Base-by-base conservation (phyloP, 495 filamentous ascomycete genomes). In the Xylaria cubensis region DNA sequence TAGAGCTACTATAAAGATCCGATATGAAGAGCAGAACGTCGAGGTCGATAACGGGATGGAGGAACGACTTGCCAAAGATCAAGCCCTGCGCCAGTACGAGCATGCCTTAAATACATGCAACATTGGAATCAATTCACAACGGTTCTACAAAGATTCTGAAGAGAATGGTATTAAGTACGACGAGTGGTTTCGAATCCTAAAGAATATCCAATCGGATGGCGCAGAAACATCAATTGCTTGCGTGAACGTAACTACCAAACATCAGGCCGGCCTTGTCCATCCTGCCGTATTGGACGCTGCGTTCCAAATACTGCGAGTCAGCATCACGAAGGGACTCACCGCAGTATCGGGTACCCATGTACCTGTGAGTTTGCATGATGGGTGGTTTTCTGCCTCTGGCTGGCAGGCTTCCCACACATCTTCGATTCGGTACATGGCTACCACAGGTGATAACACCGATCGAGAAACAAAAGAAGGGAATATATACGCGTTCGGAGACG, bases 261-360 rank as follows among this genome's bases (percentile, higher is more conserved):
- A 76, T 64, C 70, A 76, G 65, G 75, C 78, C 3, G 68, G 77
- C 21, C 71, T 80, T 56, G 78, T 85, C 42, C 84, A 85, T 50
- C 84, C 84, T 3, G 74, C 75, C 0, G 69, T 82, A 36, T 75
- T 86, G 1, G 84, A 86, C 73, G 74, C 74, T 8, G 76, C 75
- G 7, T 79, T 85, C 67, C 84, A 86, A 32, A 71, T 75, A 12
- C 36, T 80, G 15, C 69, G 69, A n/a, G 76, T 73, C 4, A 74
- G 71, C 34, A 73, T 76, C 10, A 78, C 76, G 1, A 66, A 63
- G 1, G 74, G 74, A 3, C 55, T 80, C 3, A 58, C 70, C 5
- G 29, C 69, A 32, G 70, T 71, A 48, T 46, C 69, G n/a, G 63
- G 72, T 7, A 75, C 80, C 15, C 73, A 75, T 6, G 73, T 81